These are phyloP conservation scores for Leishmania amazonensis DNA, from an alignment of 208 protist species.

Conservation along the genomic window DNA sequence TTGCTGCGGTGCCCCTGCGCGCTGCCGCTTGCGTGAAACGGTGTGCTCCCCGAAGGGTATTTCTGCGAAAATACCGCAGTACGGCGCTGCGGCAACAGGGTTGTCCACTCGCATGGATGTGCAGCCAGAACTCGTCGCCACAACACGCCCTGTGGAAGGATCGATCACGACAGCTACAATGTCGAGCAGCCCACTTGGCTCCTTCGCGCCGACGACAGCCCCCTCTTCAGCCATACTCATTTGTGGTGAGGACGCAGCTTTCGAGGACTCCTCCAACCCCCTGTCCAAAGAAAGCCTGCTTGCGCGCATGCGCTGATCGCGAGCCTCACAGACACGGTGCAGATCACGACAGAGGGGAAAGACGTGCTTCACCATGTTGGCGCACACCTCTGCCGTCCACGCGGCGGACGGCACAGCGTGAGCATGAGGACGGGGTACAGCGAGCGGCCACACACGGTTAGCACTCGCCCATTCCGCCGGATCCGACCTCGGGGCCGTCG, in stretches of 20 bases:
- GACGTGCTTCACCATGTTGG: slow-evolving; percentile 29
- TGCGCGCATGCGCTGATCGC: neutral
- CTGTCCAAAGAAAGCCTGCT: neutral
- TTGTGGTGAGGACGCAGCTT: neutral
- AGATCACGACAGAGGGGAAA: slow-evolving; percentile 35
- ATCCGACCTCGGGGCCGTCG: slow-evolving; percentile 46
- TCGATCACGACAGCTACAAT: slow-evolving; percentile 66
- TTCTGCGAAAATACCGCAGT: slow-evolving; percentile 15
- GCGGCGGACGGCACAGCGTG: slow-evolving; percentile 11
- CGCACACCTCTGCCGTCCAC: slow-evolving; percentile 17
- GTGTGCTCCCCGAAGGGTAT: neutral
- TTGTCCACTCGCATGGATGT: slow-evolving; percentile 36
- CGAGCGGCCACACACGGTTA: slow-evolving; percentile 72
- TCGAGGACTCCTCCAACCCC: neutral
- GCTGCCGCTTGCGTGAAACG: neutral
- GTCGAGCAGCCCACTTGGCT: slow-evolving; percentile 24
- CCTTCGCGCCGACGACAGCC: neutral
- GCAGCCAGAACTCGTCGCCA: slow-evolving; percentile 54
- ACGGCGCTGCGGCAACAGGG: slow-evolving; percentile 40
- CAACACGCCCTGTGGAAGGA: slow-evolving; percentile 28
- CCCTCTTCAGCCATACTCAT: neutral
- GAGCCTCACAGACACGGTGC: slow-evolving; percentile 5
- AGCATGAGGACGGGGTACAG: slow-evolving; percentile 60
- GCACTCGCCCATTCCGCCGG: slow-evolving; percentile 56
- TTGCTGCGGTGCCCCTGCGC: neutral